phyloP scores from a whole-genome alignment of 1,139 yeast genomes.

The Lizanozyma gosingica region DNA sequence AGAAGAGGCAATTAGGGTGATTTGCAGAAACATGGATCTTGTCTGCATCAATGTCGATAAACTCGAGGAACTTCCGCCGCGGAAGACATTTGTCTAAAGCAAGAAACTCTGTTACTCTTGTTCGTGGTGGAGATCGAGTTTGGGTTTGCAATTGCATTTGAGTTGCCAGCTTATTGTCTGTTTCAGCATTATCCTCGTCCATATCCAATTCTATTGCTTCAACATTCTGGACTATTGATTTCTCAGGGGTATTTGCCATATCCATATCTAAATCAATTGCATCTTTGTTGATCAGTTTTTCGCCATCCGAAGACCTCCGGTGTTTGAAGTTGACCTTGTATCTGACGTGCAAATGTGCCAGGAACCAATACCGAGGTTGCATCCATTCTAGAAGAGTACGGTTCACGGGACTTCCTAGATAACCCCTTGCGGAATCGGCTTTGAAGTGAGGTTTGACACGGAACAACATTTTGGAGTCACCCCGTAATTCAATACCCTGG shows the following conservation, averaged over 20 bases:
- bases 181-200: slow-evolving; percentile 2
- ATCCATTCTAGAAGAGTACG: slow-evolving; percentile 43
- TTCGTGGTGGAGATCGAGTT: slow-evolving; percentile 4
- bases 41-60: slow-evolving; percentile 23
- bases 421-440: slow-evolving; percentile 48
- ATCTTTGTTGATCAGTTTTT: slow-evolving; percentile 6
- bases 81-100: slow-evolving; percentile 85
- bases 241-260: slow-evolving; percentile 1
- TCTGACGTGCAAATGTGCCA: slow-evolving; percentile 81
- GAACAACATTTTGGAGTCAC: slow-evolving; percentile 43
- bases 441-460: slow-evolving; percentile 58
- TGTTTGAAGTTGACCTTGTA: slow-evolving; percentile 45
- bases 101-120: slow-evolving; percentile 44
- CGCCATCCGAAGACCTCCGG: slow-evolving; percentile 4
- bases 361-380: slow-evolving; percentile 70
- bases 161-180: slow-evolving; percentile 2
- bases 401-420: slow-evolving; percentile 72
- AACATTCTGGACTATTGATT: slow-evolving; percentile 8
- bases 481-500: slow-evolving; percentile 59
- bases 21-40: slow-evolving; percentile 14
- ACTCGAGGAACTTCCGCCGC: slow-evolving; percentile 43
- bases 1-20: slow-evolving; percentile 17
- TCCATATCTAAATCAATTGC: slow-evolving; percentile 12
- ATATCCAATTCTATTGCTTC: slow-evolving; percentile 1
- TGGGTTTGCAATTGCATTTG: slow-evolving; percentile 6